phyloP scores from a whole-genome alignment of 2,329 filamentous ascomycete species.

The Trichoderma polysporum region DNA sequence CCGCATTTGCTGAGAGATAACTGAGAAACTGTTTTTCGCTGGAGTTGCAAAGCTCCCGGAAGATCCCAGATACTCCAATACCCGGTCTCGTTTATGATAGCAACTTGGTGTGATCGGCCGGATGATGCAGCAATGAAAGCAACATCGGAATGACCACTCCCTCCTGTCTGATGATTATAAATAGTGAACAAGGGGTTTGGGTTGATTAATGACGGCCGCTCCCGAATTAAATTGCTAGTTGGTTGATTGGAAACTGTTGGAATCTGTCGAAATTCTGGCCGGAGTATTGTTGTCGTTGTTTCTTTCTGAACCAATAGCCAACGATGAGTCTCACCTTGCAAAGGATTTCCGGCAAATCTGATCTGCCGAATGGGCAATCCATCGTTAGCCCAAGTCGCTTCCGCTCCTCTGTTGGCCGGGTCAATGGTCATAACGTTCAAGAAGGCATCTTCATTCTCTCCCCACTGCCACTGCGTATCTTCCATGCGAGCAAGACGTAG shows the following conservation, averaged over 20 bases:
- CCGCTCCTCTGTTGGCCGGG: constrained; percentile 43
- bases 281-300: constrained; percentile 51
- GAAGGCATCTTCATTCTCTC: constrained; percentile 42
- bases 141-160: constrained; percentile 59
- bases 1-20: constrained; percentile 42
- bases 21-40: constrained; percentile 35
- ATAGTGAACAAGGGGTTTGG: constrained; percentile 56
- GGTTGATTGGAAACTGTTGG: constrained; percentile 6
- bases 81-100: constrained; percentile 63
- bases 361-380: constrained; percentile 51
- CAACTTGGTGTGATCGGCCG: constrained; percentile 59
- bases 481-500: constrained; percentile 55
- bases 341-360: constrained; percentile 46
- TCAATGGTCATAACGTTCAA: constrained; percentile 49
- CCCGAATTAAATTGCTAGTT: constrained; percentile 20
- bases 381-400: constrained; percentile 55
- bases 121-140: constrained; percentile 57
- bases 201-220: constrained; percentile 51
- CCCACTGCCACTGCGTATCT: constrained; percentile 57
- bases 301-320: constrained; percentile 57
- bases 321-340: constrained; percentile 38
- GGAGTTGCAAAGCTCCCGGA: constrained; percentile 35
- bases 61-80: constrained; percentile 69
- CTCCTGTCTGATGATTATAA: constrained; percentile 52
- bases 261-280: constrained; percentile 47